These are phyloP conservation scores for Aspergillus panamensis DNA, from an alignment of 495 filamentous ascomycete species.

Conservation along the genomic window DNA sequence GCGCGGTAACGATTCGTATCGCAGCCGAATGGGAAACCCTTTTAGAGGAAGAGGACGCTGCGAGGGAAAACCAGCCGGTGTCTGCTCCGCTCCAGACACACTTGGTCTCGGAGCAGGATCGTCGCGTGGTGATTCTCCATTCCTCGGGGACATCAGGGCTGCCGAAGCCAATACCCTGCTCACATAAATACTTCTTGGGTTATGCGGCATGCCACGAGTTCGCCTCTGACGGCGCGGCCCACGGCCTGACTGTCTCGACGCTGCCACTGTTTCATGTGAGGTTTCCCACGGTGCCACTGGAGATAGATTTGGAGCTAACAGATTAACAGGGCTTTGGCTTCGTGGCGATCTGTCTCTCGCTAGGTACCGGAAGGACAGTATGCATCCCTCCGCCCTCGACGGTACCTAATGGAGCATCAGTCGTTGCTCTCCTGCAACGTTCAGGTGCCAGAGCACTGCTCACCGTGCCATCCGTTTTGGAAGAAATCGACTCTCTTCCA, in stretches of 20 bases:
- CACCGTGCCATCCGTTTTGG: not conserved
- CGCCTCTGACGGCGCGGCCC: not conserved
- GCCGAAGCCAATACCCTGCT: not conserved
- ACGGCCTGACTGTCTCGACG: not conserved
- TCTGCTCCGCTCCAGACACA: not conserved
- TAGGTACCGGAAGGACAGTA: not conserved
- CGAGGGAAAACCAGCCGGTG: not conserved
- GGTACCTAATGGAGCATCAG: not conserved
- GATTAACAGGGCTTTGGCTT: not conserved
- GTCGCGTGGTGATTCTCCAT: not conserved
- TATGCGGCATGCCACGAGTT: not conserved
- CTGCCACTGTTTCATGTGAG: not conserved
- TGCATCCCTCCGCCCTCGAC: not conserved
- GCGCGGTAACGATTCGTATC: too few relatives aligned
- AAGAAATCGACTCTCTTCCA: not conserved
- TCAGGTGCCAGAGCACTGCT: not conserved
- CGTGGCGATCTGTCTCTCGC: not conserved
- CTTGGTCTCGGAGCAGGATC: not conserved
- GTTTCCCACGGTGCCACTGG: not conserved
- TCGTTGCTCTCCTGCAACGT: not conserved
- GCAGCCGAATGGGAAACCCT: too few relatives aligned
- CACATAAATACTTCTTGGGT: not conserved
- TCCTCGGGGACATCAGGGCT: not conserved
- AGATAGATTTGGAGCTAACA: not conserved
- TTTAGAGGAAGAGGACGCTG: too few relatives aligned